Evolutionary conservation across 1,284 basidiomycete genomes (phyloP).

Genomic region (Moniliella sp.): DNA sequence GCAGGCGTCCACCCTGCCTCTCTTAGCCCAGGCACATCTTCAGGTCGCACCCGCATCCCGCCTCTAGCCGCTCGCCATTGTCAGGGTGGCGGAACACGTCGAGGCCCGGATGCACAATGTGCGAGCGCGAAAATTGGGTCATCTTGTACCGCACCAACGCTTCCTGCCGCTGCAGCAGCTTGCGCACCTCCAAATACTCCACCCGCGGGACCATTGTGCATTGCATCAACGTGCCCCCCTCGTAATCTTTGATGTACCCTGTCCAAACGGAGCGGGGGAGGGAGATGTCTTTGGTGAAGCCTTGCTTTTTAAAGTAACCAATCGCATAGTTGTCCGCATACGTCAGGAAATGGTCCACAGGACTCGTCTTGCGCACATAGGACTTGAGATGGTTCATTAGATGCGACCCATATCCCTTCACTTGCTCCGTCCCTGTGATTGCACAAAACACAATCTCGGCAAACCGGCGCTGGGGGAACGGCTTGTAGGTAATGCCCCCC

Average conservation of each 20-base stretch:
- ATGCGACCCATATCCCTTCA: slow-evolving; percentile 94
- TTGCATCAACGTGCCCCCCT: slow-evolving; percentile 97
- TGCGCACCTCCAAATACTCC: slow-evolving; percentile 64
- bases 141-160: slow-evolving; percentile 57
- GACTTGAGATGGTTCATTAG: slow-evolving; percentile 97
- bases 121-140: slow-evolving; percentile 60
- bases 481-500: slow-evolving; percentile 88
- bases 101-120: slow-evolving; percentile 64
- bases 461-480: slow-evolving; percentile 80
- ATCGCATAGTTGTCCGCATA: slow-evolving; percentile 98
- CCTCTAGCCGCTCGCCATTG: slow-evolving; percentile 11
- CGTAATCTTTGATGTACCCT: slow-evolving; percentile 99
- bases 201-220: slow-evolving; percentile 80
- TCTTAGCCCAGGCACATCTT: slow-evolving; percentile 22
- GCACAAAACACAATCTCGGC: slow-evolving; percentile 99
- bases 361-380: slow-evolving; percentile 59
- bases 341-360: slow-evolving; percentile 78
- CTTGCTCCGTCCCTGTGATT: slow-evolving; percentile 83
- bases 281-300: slow-evolving; percentile 89
- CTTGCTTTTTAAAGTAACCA: slow-evolving; percentile 96
- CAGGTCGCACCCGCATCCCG: slow-evolving; percentile 17
- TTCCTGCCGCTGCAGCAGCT: slow-evolving; percentile 59
- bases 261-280: slow-evolving; percentile 79
- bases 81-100: slow-evolving; percentile 48
- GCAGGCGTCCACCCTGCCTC: slow-evolving; percentile 84